A percentile compares a stretch with the other conserved stretches of the same genome.
Evolutionary conservation across 2,329 filamentous ascomycete species (phyloP).

Genomic region (Lachnellula suecica): DNA sequence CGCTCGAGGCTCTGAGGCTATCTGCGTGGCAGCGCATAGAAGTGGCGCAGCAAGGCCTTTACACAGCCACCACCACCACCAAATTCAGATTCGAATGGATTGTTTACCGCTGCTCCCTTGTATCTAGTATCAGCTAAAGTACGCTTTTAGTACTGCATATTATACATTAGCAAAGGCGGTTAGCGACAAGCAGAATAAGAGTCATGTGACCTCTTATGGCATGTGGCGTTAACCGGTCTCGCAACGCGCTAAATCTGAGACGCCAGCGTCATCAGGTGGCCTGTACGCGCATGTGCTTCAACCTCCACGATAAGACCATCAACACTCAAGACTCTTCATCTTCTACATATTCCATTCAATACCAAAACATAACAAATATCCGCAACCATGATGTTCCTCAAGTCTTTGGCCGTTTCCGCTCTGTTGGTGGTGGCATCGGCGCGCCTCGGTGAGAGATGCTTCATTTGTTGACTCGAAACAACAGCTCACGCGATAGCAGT

Average conservation of each 20-base stretch:
- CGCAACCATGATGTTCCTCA: slow-evolving; percentile 18
- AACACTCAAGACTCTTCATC: slow-evolving; percentile 6
- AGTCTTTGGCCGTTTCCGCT: slow-evolving; percentile 15
- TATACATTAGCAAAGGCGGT: slow-evolving; percentile 4
- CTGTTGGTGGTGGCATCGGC: slow-evolving; percentile 13
- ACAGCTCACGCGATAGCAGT: slow-evolving; percentile 10
- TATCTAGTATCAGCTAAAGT: too few species aligned
- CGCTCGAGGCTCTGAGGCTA: too few species aligned
- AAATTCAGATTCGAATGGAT: too few species aligned
- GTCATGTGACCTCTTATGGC: slow-evolving; percentile 2
- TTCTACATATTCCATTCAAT: slow-evolving; percentile 4
- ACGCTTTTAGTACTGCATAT: too few species aligned
- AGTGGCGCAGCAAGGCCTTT: too few species aligned
- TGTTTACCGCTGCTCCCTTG: too few species aligned
- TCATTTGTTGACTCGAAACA: not conserved
- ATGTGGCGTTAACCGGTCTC: too few species aligned
- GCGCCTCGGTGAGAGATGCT: slow-evolving; percentile 6
- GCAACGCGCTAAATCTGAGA: slow-evolving; percentile 5
- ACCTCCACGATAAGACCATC: slow-evolving; percentile 13
- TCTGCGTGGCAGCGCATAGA: too few species aligned
- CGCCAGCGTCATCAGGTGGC: slow-evolving; percentile 8
- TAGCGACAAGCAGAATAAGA: not conserved
- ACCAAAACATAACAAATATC: slow-evolving; percentile 7
- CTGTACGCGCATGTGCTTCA: slow-evolving; percentile 4
- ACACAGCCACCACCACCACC: too few species aligned